Evolutionary conservation across 768 basidiomycete genomes (phyloP).

Genomic region (Russula griseocarnosa): DNA sequence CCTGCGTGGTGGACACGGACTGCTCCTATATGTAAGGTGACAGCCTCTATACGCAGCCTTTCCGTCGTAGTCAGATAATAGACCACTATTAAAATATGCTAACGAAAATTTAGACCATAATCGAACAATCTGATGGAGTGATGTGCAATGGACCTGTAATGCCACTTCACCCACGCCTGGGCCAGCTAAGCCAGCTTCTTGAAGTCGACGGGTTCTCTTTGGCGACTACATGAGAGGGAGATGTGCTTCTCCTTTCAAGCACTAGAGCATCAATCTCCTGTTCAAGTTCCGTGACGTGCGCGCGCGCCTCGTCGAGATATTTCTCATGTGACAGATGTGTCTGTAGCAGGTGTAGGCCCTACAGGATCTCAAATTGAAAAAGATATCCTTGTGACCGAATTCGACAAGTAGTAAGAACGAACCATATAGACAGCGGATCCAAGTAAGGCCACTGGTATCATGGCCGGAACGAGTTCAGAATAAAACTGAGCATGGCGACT

Average conservation of each 20-base stretch:
- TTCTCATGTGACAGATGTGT: slow-evolving; percentile 65
- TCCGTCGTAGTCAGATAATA: not conserved
- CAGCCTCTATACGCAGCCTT: not conserved
- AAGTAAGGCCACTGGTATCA: slow-evolving; percentile 73
- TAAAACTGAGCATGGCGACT: slow-evolving; percentile 66
- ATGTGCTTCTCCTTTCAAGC: slow-evolving; percentile 5
- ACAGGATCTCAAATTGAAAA: not conserved
- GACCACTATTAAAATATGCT: not conserved
- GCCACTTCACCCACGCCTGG: not conserved
- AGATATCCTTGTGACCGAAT: not conserved
- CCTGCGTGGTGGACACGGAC: not conserved
- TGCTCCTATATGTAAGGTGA: not conserved
- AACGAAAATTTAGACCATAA: not conserved
- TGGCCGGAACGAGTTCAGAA: slow-evolving; percentile 62
- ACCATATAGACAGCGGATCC: slow-evolving; percentile 80
- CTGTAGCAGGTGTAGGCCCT: slow-evolving; percentile 68
- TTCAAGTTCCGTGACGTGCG: slow-evolving; percentile 54
- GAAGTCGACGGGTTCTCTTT: not conserved
- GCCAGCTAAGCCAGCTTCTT: slow-evolving; percentile 13
- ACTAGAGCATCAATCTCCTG: slow-evolving; percentile 46
- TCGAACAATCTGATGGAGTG: slow-evolving; percentile 1
- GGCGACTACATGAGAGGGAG: not conserved
- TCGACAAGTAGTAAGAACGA: slow-evolving; percentile 27
- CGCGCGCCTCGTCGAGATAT: slow-evolving; percentile 58
- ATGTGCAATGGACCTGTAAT: not conserved